phyloP scores from a whole-genome alignment of 2,329 filamentous ascomycete species.

The Pseudocercospora musae region DNA sequence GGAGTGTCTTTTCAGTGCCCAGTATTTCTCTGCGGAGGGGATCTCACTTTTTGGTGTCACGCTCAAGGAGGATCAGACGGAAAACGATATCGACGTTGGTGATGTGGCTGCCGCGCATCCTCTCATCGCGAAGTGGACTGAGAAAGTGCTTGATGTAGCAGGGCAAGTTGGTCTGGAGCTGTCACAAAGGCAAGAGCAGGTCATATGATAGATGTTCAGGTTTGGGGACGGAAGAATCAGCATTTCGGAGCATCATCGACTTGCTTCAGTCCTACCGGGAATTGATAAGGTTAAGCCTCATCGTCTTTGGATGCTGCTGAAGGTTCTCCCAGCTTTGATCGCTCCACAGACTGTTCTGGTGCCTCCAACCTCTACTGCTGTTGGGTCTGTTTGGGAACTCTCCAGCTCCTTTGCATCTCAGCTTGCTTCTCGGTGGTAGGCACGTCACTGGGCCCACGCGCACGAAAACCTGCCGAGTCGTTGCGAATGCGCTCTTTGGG shows the following conservation, averaged over 20 bases:
- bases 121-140: slow-evolving; percentile 61
- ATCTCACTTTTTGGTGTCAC: slow-evolving; percentile 62
- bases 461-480: background rate
- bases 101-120: slow-evolving; percentile 68
- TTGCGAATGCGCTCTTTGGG: background rate
- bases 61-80: slow-evolving; percentile 36
- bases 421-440: background rate
- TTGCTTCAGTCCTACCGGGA: background rate
- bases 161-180: slow-evolving; percentile 12
- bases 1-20: slow-evolving; percentile 59
- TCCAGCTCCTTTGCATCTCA: background rate
- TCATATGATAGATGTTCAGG: background rate
- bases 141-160: slow-evolving; percentile 14
- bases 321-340: too few relatives aligned
- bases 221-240: background rate
- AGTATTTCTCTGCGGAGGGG: slow-evolving; percentile 68
- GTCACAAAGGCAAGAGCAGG: background rate
- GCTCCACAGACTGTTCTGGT: too few relatives aligned
- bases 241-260: background rate
- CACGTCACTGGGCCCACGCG: background rate
- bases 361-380: too few relatives aligned
- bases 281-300: too few relatives aligned
- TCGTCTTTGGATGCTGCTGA: too few relatives aligned
- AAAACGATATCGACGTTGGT: slow-evolving; percentile 49
- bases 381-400: too few relatives aligned